phyloP scores from a whole-genome alignment of 192 early-diverging fungal genomes.

The Entophlyctis helioformis region DNA sequence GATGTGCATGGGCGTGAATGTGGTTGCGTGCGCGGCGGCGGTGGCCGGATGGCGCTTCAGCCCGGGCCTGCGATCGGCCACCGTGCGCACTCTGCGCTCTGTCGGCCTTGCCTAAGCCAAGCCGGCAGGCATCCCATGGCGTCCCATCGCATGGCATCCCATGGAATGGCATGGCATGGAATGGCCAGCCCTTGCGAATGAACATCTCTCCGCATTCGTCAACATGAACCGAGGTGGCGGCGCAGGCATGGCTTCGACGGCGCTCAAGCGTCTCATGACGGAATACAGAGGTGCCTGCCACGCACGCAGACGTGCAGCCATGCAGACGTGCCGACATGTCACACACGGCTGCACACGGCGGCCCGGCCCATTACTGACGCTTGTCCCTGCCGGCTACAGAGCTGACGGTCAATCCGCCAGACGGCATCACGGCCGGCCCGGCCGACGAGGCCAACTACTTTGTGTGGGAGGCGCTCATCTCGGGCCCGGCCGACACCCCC shows the following conservation, averaged over 20 bases:
- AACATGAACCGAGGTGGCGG: conserved; percentile 34
- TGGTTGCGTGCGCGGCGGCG: conserved; percentile 1
- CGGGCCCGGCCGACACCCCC: conserved; percentile 84
- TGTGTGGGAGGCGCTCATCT: conserved; percentile 78
- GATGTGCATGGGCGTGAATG: conserved; percentile 7
- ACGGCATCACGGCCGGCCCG: conserved; percentile 74
- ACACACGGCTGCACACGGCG: not conserved
- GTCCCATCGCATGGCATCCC: too few relatives aligned
- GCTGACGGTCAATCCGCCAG: conserved; percentile 77
- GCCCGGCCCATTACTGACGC: not conserved
- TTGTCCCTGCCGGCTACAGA: conserved; percentile 30
- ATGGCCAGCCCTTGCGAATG: too few relatives aligned
- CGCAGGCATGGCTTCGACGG: too few relatives aligned
- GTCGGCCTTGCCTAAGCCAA: not conserved
- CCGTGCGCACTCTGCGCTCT: not conserved
- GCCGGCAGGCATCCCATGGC: too few relatives aligned
- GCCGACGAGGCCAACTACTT: conserved; percentile 74
- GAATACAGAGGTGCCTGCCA: conserved; percentile 66
- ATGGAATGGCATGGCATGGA: too few relatives aligned
- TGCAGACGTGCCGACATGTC: not conserved
- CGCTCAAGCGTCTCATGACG: conserved; percentile 81
- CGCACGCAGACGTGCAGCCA: not conserved
- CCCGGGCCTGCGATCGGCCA: not conserved
- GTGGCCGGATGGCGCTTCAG: conserved; percentile 7
- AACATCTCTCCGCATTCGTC: too few relatives aligned